These are phyloP conservation scores for Tremella fuciformis DNA, from an alignment of 768 basidiomycete genomes.

Conservation along the genomic window DNA sequence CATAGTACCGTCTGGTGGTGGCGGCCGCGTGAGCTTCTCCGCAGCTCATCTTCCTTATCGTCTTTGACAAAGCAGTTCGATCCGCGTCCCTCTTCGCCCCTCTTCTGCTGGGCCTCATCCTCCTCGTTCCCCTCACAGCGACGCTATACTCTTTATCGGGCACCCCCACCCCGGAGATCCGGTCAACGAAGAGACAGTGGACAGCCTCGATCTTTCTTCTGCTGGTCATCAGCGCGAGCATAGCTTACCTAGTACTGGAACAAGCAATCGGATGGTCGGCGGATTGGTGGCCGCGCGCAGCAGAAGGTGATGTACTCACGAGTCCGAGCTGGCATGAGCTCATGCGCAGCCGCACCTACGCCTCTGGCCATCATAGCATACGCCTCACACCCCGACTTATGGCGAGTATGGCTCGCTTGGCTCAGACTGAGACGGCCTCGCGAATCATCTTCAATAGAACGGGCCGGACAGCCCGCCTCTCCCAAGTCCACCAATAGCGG, in stretches of 20 bases:
- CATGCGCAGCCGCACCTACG: background rate
- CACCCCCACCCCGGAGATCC: background rate
- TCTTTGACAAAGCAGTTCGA: background rate
- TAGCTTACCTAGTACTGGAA: conserved; percentile 2
- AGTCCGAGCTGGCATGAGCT: background rate
- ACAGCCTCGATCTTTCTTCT: background rate
- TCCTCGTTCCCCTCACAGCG: background rate
- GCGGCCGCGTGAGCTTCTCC: background rate
- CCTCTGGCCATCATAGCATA: background rate
- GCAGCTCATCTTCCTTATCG: too few species aligned
- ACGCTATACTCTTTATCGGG: conserved; percentile 1
- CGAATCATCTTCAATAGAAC: background rate
- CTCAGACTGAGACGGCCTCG: background rate
- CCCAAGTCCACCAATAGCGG: background rate
- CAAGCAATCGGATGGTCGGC: conserved; percentile 4
- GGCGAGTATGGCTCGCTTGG: background rate
- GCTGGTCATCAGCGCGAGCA: background rate
- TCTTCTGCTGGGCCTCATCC: background rate
- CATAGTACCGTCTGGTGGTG: background rate
- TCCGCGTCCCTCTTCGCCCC: background rate
- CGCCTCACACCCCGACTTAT: background rate
- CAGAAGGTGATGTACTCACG: background rate
- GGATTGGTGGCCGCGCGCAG: conserved; percentile 3
- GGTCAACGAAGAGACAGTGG: background rate
- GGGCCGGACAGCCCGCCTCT: background rate